These are phyloP conservation scores for Leccinum pachyderme DNA, from an alignment of 1,284 basidiomycete genomes.

Conservation along the genomic window DNA sequence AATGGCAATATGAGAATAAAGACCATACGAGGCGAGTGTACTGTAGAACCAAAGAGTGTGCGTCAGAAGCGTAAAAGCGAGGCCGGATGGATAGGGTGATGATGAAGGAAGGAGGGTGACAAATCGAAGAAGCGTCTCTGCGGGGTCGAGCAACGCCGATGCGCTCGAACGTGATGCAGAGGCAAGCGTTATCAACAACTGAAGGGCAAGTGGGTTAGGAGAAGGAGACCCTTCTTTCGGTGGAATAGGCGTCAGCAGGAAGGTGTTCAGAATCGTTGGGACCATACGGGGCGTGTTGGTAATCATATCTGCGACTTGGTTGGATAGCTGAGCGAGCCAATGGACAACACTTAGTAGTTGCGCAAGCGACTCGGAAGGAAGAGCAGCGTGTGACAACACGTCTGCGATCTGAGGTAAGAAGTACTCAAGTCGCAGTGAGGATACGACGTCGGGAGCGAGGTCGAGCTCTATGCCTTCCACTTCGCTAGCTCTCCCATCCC, in stretches of 20 bases:
- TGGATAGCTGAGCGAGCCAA: conserved; percentile 58
- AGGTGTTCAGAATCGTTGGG: conserved; percentile 49
- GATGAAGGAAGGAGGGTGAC: conserved; percentile 58
- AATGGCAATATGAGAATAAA: conserved; percentile 66
- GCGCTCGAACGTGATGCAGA: conserved; percentile 70
- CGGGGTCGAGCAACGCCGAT: conserved; percentile 48
- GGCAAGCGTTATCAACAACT: conserved; percentile 60
- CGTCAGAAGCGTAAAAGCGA: conserved; percentile 51
- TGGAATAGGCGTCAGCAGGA: conserved; percentile 53
- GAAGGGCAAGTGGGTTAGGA: conserved; percentile 56
- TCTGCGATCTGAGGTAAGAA: conserved; percentile 52
- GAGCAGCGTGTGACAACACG: conserved; percentile 39
- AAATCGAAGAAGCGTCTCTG: conserved; percentile 76
- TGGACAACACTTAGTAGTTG: conserved; percentile 67
- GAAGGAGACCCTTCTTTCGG: conserved; percentile 29
- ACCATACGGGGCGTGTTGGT: conserved; percentile 55
- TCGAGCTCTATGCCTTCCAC: conserved; percentile 48
- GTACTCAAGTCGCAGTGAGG: conserved; percentile 52
- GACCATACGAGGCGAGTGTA: conserved; percentile 73
- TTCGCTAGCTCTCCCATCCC: conserved; percentile 44
- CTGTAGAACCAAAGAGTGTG: conserved; percentile 68
- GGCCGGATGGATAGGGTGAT: conserved; percentile 43
- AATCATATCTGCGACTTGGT: conserved; percentile 54
- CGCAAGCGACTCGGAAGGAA: conserved; percentile 47
- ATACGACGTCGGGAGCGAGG: conserved; percentile 32